These are phyloP conservation scores for Leptomonas seymouri DNA, from an alignment of 208 protist species.

Conservation along the genomic window DNA sequence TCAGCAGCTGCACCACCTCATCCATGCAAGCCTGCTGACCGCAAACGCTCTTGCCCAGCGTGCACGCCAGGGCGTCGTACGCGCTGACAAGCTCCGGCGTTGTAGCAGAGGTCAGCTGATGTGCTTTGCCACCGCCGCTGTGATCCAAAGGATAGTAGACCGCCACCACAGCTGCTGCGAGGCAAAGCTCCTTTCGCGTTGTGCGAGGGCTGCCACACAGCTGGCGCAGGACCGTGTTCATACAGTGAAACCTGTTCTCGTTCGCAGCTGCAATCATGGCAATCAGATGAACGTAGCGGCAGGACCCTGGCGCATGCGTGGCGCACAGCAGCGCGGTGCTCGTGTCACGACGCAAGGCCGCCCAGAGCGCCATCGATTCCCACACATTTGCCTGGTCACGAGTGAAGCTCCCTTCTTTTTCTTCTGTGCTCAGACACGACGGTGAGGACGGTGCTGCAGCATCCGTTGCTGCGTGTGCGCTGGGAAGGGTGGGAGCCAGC, in stretches of 20 bases:
- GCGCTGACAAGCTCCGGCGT: conserved; percentile 9
- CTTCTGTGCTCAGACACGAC: not conserved
- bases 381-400: conserved; percentile 28
- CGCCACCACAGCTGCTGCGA: conserved; percentile 29
- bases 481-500: conserved; percentile 6
- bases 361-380: conserved; percentile 48
- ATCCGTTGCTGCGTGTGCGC: not conserved
- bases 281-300: conserved; percentile 42
- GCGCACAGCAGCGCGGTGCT: conserved; percentile 33
- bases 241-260: not conserved
- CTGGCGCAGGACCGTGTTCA: conserved; percentile 8
- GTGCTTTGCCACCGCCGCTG: no score
- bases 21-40: conserved; percentile 30
- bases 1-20: conserved; percentile 27
- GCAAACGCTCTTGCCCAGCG: conserved; percentile 15
- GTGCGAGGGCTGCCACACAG: conserved; percentile 19
- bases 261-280: conserved; percentile 30
- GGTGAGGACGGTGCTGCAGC: not conserved
- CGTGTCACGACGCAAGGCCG: conserved; percentile 22
- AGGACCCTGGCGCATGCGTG: conserved; percentile 25
- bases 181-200: conserved; percentile 41
- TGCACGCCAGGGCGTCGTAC: conserved; percentile 6
- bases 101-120: no score
- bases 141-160: not conserved
- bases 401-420: not conserved